These are phyloP conservation scores for Fusarium verticillioides DNA, from an alignment of 2,329 filamentous ascomycete genomes.

Conservation along the genomic window DNA sequence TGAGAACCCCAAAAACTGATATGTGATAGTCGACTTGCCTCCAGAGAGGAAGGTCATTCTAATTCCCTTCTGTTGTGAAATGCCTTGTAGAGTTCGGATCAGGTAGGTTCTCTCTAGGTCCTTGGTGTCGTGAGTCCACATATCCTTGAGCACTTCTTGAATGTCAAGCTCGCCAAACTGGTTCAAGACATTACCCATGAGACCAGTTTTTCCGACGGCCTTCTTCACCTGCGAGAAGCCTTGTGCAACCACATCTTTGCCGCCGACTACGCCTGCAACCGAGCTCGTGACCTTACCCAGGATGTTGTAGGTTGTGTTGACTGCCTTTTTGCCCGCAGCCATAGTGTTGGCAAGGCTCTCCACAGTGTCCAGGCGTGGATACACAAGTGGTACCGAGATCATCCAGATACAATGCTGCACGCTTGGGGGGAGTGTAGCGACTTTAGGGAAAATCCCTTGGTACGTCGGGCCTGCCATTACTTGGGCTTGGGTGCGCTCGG, in stretches of 20 bases:
- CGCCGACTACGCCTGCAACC: constrained; percentile 93
- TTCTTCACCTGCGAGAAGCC: constrained; percentile 97
- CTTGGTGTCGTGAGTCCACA: constrained; percentile 99
- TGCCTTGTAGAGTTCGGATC: constrained; percentile 94
- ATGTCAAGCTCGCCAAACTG: constrained; percentile 97
- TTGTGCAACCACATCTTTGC: constrained; percentile 90
- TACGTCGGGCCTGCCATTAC: constrained; percentile 97
- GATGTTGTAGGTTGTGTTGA: constrained; percentile 96
- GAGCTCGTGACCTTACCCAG: constrained; percentile 95
- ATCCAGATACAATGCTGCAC: constrained; percentile 99
- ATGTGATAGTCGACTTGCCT: constrained; percentile 59
- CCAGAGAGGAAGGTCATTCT: constrained; percentile 98
- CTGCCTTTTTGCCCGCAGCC: constrained; percentile 93
- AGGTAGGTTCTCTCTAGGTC: constrained; percentile 97
- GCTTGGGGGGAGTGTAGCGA: constrained; percentile 87
- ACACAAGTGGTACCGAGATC: constrained; percentile 89
- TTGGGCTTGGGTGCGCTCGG: constrained; percentile 88
- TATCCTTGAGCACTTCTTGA: constrained; percentile 91
- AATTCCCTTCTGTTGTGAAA: constrained; percentile 92
- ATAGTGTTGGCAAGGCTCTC: constrained; percentile 93
- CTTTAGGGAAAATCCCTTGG: constrained; percentile 95
- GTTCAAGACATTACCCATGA: constrained; percentile 96
- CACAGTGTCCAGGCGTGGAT: constrained; percentile 89
- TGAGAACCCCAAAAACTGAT: constrained; percentile 4
- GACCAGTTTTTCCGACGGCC: constrained; percentile 91